These are phyloP conservation scores for Dendrostoma leiphaemia DNA, from an alignment of 2,329 filamentous ascomycete genomes.

Conservation along the genomic window DNA sequence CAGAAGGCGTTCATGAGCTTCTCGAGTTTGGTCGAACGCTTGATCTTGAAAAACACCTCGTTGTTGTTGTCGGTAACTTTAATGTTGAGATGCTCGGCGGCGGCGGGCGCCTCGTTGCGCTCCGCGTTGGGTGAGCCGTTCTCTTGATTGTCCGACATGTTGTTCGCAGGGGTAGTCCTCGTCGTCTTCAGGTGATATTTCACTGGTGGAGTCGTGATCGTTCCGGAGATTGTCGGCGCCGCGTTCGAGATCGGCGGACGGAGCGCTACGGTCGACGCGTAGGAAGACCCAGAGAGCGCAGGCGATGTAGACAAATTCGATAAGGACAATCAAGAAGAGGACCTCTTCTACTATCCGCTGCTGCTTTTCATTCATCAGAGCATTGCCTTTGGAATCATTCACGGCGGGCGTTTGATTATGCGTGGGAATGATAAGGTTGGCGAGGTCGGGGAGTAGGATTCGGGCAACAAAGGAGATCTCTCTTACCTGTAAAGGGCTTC, in stretches of 20 bases:
- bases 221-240: not conserved
- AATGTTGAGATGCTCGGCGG: constrained; percentile 90
- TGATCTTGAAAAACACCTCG: constrained; percentile 99
- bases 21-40: constrained; percentile 90
- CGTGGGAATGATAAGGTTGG: not conserved
- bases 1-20: constrained; percentile 99
- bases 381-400: too few species aligned
- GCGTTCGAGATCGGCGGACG: not conserved
- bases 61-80: constrained; percentile 99
- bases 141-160: constrained; percentile 48
- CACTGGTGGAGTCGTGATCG: too few species aligned
- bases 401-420: not conserved
- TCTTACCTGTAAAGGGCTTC: not conserved
- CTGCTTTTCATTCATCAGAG: too few species aligned
- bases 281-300: too few species aligned
- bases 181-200: not conserved
- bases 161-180: not conserved
- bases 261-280: too few species aligned
- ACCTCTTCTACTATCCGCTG: too few species aligned
- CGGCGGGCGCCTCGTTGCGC: constrained; percentile 39
- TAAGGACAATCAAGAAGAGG: too few species aligned
- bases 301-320: too few species aligned
- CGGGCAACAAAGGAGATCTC: not conserved
- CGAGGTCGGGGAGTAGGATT: not conserved
- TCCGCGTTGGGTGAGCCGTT: constrained; percentile 44